phyloP scores from a whole-genome alignment of 805 yeast genomes.

The Barnettozyma pratensis region DNA sequence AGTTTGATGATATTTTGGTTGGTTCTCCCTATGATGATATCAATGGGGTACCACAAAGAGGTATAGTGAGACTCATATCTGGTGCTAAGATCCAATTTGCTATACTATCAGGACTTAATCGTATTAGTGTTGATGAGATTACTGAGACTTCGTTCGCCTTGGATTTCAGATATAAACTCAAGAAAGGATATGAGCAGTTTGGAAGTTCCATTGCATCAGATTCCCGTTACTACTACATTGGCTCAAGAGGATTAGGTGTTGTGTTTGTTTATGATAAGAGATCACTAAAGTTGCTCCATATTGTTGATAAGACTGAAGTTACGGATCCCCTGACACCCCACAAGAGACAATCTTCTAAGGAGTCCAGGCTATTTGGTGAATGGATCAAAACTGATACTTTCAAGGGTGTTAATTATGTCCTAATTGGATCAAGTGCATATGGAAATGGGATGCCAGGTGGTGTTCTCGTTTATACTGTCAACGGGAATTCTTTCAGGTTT shows the following conservation, averaged over 20 bases:
- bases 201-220: slow-evolving; percentile 32
- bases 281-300: slow-evolving; percentile 12
- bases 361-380: slow-evolving; percentile 17
- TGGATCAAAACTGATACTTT: slow-evolving; percentile 14
- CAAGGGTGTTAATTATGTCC: slow-evolving; percentile 10
- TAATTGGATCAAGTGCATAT: slow-evolving; percentile 11
- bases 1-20: slow-evolving; percentile 33
- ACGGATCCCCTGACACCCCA: background rate
- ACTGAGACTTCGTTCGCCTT: background rate
- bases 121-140: slow-evolving; percentile 10
- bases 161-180: slow-evolving; percentile 3
- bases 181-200: slow-evolving; percentile 35
- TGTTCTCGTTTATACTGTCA: slow-evolving; percentile 27
- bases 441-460: slow-evolving; percentile 37
- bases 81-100: slow-evolving; percentile 19
- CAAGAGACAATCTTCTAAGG: slow-evolving; percentile 8
- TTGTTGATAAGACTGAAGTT: slow-evolving; percentile 11
- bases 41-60: slow-evolving; percentile 29
- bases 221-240: slow-evolving; percentile 27
- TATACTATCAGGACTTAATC: slow-evolving; percentile 3
- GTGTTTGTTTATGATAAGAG: slow-evolving; percentile 31
- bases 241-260: slow-evolving; percentile 33
- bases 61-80: slow-evolving; percentile 30
- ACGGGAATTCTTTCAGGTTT: background rate
- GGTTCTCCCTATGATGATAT: slow-evolving; percentile 39